phyloP scores from a whole-genome alignment of 371 early-diverging fungal genomes.

The Lichtheimia ramosa region DNA sequence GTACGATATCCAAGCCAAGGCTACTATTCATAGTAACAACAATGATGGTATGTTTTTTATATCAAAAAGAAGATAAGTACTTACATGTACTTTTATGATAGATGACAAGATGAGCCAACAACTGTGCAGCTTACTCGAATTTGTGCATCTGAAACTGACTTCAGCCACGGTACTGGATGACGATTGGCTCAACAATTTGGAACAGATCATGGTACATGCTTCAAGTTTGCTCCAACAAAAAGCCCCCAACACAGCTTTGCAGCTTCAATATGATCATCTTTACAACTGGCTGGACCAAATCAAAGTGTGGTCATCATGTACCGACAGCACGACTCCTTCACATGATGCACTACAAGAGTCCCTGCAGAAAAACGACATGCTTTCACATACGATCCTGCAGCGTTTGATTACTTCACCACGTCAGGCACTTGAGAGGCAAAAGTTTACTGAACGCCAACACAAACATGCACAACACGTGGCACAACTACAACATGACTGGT shows the following conservation, averaged over 20 bases:
- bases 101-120: neutral
- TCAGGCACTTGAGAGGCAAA: too few species aligned
- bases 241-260: neutral
- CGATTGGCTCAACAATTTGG: neutral
- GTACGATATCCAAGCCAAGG: neutral
- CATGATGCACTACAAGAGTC: too few species aligned
- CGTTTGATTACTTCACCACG: too few species aligned
- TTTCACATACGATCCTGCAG: too few species aligned
- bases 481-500: too few species aligned
- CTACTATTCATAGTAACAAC: neutral
- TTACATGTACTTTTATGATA: too few species aligned
- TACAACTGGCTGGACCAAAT: neutral
- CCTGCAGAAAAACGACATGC: too few species aligned
- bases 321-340: too few species aligned
- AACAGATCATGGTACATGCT: neutral
- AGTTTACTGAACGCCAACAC: too few species aligned
- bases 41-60: neutral
- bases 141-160: slow-evolving; percentile 9
- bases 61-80: too few species aligned
- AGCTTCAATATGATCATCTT: neutral
- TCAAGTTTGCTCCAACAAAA: neutral
- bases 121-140: slow-evolving; percentile 9
- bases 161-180: slow-evolving; percentile 7
- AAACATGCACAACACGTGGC: too few species aligned
- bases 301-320: neutral